These are phyloP conservation scores for Trichosporon coremiiforme DNA, from an alignment of 1,284 basidiomycete genomes.

Conservation along the genomic window DNA sequence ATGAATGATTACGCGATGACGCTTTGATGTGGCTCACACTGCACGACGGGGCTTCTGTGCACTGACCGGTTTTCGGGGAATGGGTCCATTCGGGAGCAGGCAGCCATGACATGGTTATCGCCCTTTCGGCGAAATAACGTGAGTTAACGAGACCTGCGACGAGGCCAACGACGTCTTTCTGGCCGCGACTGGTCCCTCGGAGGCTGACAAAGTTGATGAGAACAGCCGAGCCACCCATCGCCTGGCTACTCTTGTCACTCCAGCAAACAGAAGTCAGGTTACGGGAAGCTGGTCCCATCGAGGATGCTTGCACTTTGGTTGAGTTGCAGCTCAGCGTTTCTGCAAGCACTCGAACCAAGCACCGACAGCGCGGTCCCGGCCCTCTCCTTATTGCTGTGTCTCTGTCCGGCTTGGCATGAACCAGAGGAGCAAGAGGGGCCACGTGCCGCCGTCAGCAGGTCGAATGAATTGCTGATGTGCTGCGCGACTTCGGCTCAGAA, in stretches of 20 bases:
- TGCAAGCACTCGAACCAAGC: no score
- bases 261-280: not conserved
- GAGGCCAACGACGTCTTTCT: not conserved
- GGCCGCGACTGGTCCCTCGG: not conserved
- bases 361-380: no score
- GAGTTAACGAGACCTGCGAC: not conserved
- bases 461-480: not conserved
- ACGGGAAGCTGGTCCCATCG: not conserved
- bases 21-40: not conserved
- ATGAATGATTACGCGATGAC: not conserved
- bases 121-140: not conserved
- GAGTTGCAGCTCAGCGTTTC: no score
- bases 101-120: slow-evolving; percentile 6
- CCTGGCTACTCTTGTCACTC: not conserved
- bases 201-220: no score
- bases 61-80: no score
- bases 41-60: no score
- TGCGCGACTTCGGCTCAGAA: not conserved
- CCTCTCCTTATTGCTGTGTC: not conserved
- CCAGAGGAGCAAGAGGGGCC: no score
- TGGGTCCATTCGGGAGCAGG: no score
- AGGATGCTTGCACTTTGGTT: no score
- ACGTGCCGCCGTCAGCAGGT: not conserved
- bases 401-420: not conserved
- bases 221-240: not conserved